Conservation (phyloP, 306 rosid genomes). For the Castanospermum australe region DNA sequence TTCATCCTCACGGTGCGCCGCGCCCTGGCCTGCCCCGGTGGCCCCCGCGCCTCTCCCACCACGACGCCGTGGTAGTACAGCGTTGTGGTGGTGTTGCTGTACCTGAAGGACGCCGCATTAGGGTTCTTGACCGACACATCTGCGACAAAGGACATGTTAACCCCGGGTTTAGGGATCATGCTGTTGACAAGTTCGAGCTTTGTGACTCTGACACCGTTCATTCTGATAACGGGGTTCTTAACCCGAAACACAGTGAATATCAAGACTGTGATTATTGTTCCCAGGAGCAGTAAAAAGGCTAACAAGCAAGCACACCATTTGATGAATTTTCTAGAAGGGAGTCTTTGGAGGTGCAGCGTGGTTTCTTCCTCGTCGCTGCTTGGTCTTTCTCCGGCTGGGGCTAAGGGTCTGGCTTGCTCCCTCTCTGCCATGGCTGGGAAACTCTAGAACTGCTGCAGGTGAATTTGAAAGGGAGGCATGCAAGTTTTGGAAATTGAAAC, state of each 20-base stretch:
- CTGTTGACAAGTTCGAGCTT: constrained; percentile 36
- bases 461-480: background rate
- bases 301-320: constrained; percentile 37
- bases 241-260: constrained; percentile 52
- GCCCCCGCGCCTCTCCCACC: constrained; percentile 60
- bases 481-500: background rate
- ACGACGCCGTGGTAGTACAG: constrained; percentile 37
- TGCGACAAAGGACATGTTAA: constrained; percentile 48
- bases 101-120: constrained; percentile 56
- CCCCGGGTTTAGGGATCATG: constrained; percentile 28
- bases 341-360: background rate
- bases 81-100: constrained; percentile 57
- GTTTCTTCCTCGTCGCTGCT: constrained; percentile 24
- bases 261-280: constrained; percentile 32
- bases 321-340: constrained; percentile 28
- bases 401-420: constrained; percentile 55
- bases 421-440: constrained; percentile 36
- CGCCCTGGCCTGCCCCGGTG: constrained; percentile 50
- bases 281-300: constrained; percentile 17
- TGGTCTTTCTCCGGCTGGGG: constrained; percentile 22
- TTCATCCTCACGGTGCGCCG: constrained; percentile 58
- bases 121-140: constrained; percentile 64
- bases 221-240: constrained; percentile 48
- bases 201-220: constrained; percentile 48
- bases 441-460: background rate